Evolutionary conservation across 371 early-diverging fungal species (phyloP), one percentile per base, ranked within the genome.

Genomic region (Saksenaea vasiformis): DNA sequence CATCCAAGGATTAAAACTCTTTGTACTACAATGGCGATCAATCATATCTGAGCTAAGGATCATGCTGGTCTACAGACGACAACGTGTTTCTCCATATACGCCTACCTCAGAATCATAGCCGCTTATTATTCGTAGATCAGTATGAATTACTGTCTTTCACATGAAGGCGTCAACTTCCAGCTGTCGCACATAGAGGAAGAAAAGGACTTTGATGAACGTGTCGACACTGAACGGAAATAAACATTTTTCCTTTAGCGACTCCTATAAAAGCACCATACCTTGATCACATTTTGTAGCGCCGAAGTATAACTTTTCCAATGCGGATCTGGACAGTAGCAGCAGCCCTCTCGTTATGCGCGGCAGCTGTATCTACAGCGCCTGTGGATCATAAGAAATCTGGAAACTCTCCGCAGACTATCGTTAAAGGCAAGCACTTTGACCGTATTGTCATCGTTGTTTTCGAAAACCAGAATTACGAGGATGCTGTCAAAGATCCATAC

Each of bases 391-490:
- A 58, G 36, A 34, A 19, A 36, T 58, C 37, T 5, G n/a, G 36
- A 10, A 17, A 14, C 2, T 58, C 41, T 31, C 36, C 39, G 13
- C n/a, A 47, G 8, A 31, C 60, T 3, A 26, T 68, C 13, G 64
- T 56, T 55, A 65, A 69, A 26, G 78, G 78, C 54, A 75, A 72
- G 56, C 55, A 65, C 35, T 78, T 72, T 64, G 78, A 78, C 54
- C 76, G 76, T 37, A 58, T 78, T 41, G 66, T 78, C 24, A 69
- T 73, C 56, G 26, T 75, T 64, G 63, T 73, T 59, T 67, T 78
- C 34, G 83, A 83, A 43, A 83, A 83, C 57, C 31, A 62, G n/a
- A 64, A 74, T 58, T 79, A 74, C 56, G 60, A 55, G 5, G 62
- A 64, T 43, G 77, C 60, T 38, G 31, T 57, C 4, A 36, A 44